Evolutionary conservation across 1,139 yeast species (phyloP).

Genomic region (Saccharomyces hybrid): DNA sequence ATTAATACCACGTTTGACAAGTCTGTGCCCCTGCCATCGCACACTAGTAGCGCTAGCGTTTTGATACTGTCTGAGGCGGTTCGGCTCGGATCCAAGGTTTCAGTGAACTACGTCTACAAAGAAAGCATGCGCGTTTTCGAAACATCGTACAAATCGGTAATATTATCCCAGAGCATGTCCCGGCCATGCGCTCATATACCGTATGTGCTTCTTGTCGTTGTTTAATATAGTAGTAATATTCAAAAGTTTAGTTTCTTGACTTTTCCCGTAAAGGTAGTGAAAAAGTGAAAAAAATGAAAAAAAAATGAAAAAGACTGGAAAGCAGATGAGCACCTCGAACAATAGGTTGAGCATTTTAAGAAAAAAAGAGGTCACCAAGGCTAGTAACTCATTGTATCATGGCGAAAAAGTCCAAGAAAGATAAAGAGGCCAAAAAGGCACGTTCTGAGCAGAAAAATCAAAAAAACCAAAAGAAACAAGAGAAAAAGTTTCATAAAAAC

Average conservation of each 20-base stretch:
- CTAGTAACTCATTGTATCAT: conserved; percentile 21
- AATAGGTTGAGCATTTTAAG: neutral
- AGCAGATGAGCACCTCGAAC: too few species aligned
- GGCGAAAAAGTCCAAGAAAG: conserved; percentile 82
- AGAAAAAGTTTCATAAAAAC: conserved; percentile 60
- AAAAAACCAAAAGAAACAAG: conserved; percentile 69
- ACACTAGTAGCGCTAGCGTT: neutral
- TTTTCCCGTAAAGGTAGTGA: neutral
- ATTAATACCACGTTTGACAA: neutral
- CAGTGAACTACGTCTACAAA: neutral
- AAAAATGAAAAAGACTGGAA: too few species aligned
- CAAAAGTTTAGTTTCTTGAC: neutral
- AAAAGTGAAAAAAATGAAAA: too few species aligned
- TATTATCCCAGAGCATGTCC: neutral
- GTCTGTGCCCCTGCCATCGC: neutral
- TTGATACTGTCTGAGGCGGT: neutral
- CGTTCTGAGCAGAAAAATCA: conserved; percentile 77
- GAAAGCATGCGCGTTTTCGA: neutral
- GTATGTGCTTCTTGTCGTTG: neutral
- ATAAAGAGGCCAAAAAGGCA: conserved; percentile 87
- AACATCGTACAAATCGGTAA: neutral
- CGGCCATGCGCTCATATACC: neutral
- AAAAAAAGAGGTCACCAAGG: neutral
- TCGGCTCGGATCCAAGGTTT: neutral
- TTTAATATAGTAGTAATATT: too few species aligned